Evolutionary conservation across 129 eudicot species (phyloP), one percentile per base, ranked within the genome.

Genomic region (Lactuca sativa): DNA sequence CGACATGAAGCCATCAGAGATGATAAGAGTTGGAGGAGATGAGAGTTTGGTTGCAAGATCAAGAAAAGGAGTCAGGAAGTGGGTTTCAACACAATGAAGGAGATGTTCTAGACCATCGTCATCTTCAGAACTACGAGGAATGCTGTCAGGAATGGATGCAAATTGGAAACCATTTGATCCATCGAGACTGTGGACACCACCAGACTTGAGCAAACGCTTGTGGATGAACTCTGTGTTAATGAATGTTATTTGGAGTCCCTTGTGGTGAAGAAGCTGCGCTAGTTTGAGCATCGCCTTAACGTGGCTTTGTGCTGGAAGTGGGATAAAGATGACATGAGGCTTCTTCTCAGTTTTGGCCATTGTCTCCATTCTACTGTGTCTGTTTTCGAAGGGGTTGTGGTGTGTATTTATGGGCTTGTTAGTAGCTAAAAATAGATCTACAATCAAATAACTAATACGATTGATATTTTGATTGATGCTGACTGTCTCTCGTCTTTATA

Each of bases 1-100:
- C 38, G 64, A 59, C 71, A 73, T 63, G 53, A 38, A 53, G 6
- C 78, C 78, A 38, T 73, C 71, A 4, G 78, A 73, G 7, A 73
- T 40, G 43, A 18, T 18, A 18, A 18, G 21, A 73, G 78, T 60
- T 5, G 76, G 66, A 16, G 44, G 40, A 13, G 0, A 3, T 56
- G 64, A 40, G 37, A 73, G 51, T 18, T 51, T 63, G 63, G 21
- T 18, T 18, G 21, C 21, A 18, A 18, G 21, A 18, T 18, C 21
- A 18, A 18, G 21, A 18, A 18, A 73, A 6, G 70, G 78, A 37
- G 14, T 37, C 70, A 62, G 38, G 32, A 64, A 34, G 33, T 14
- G 37, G 15, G 32, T 64, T 25, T 49, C 34, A 11, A 54, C 9
- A 12, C 61, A 55, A 34, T 14, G 15, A 7, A 31, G 31, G 5